Evolutionary conservation across 176 grass and related monocot genomes (phyloP).

Genomic region (Puccinellia tenuiflora): DNA sequence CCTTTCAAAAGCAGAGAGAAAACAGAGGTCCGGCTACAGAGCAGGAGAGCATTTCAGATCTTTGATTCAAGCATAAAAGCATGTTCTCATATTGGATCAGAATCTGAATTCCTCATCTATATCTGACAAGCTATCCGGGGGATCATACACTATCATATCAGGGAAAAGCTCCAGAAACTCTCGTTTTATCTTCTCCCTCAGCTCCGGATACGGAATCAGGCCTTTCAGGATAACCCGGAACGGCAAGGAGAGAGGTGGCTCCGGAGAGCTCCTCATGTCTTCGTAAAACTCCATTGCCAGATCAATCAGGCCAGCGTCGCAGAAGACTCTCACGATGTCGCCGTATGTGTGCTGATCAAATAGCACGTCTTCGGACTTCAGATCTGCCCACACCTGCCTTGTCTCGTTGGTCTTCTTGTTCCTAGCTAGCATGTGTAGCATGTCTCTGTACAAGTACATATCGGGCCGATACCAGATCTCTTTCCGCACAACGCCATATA

Average conservation of each 20-base stretch:
- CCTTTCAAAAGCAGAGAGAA: background rate
- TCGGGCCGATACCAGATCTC: slow-evolving; percentile 93
- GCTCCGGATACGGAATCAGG: slow-evolving; percentile 59
- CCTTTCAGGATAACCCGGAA: slow-evolving; percentile 92
- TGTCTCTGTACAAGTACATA: slow-evolving; percentile 89
- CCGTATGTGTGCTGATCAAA: slow-evolving; percentile 86
- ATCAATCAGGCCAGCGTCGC: slow-evolving; percentile 52
- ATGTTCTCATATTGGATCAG: background rate
- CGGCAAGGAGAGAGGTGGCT: slow-evolving; percentile 69
- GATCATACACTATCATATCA: slow-evolving; percentile 88
- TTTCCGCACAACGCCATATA: slow-evolving; percentile 67
- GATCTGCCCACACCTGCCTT: slow-evolving; percentile 57
- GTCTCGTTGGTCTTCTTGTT: slow-evolving; percentile 76
- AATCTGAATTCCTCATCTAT: slow-evolving; percentile 43
- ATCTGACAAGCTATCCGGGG: slow-evolving; percentile 56
- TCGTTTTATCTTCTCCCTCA: slow-evolving; percentile 84
- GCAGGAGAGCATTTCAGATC: background rate
- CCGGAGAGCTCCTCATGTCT: slow-evolving; percentile 76
- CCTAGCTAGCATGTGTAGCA: slow-evolving; percentile 75
- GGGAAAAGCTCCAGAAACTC: slow-evolving; percentile 86
- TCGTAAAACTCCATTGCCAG: slow-evolving; percentile 76
- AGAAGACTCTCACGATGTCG: slow-evolving; percentile 64
- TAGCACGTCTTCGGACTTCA: slow-evolving; percentile 66
- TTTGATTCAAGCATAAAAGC: background rate
- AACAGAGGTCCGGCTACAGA: background rate